A percentile compares a stretch with the other conserved stretches of the same genome.
Evolutionary conservation across 2,329 filamentous ascomycete genomes (phyloP).

Genomic region (Penicillium corylophilum): DNA sequence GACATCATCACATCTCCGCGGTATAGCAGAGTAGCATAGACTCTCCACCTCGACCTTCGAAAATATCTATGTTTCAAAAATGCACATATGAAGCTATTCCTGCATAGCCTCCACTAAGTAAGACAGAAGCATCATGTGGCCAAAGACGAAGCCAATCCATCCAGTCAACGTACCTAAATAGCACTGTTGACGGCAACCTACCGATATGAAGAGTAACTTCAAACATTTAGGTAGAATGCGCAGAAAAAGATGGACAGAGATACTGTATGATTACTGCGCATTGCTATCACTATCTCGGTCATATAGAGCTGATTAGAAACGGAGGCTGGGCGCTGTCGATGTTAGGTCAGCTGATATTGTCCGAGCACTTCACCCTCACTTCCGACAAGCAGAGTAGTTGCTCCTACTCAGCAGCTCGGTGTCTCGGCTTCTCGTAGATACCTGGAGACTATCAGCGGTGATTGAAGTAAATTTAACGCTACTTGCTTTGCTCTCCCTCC

Average conservation of each 20-base stretch:
- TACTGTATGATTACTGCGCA: too few relatives aligned
- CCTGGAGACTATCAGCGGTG: neutral
- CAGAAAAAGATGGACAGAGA: too few relatives aligned
- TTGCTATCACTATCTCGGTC: neutral
- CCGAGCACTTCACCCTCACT: neutral
- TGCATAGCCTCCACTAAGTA: neutral
- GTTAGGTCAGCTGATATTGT: neutral
- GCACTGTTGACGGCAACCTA: neutral
- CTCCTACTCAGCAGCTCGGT: neutral
- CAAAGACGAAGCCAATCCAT: neutral
- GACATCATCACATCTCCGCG: neutral
- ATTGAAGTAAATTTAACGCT: neutral
- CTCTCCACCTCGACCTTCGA: neutral
- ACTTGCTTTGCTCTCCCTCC: neutral
- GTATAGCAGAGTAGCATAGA: neutral
- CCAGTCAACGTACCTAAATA: neutral
- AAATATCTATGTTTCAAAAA: neutral
- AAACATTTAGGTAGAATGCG: neutral
- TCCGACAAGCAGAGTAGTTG: neutral
- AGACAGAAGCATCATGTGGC: neutral
- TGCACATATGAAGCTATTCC: neutral
- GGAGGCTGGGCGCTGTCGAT: neutral
- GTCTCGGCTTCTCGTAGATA: neutral
- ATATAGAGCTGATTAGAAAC: neutral
- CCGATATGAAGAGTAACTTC: neutral